A percentile compares a stretch with the other conserved stretches of the same genome.
phyloP scores from a whole-genome alignment of 371 early-diverging fungal species.

The Mucor circinelloides region DNA sequence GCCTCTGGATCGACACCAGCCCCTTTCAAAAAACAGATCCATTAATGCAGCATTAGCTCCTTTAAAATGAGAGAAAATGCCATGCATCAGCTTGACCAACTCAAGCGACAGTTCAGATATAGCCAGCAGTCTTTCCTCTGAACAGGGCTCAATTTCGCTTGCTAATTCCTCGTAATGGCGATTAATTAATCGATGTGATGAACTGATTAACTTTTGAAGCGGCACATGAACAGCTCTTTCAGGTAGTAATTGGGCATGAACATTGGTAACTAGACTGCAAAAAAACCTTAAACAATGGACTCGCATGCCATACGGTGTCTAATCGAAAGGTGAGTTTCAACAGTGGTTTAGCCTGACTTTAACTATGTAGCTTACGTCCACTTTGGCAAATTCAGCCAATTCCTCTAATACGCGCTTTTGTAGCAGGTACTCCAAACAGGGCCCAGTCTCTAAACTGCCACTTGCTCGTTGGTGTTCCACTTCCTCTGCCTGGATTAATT shows the following conservation, averaged over 20 bases:
- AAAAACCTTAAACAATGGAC: slow-evolving; percentile 53
- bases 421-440: slow-evolving; percentile 52
- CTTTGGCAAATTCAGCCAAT: slow-evolving; percentile 55
- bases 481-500: slow-evolving; percentile 53
- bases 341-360: not conserved
- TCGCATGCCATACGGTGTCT: slow-evolving; percentile 61
- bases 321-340: not conserved
- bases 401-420: slow-evolving; percentile 53
- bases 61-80: slow-evolving; percentile 54
- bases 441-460: slow-evolving; percentile 52
- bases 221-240: slow-evolving; percentile 59
- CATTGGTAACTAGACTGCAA: slow-evolving; percentile 50
- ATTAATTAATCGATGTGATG: slow-evolving; percentile 50
- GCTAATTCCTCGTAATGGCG: slow-evolving; percentile 51
- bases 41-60: slow-evolving; percentile 54
- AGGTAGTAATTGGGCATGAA: slow-evolving; percentile 53
- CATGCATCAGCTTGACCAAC: slow-evolving; percentile 55
- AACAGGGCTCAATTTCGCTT: slow-evolving; percentile 37
- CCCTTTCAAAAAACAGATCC: slow-evolving; percentile 57
- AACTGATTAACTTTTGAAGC: slow-evolving; percentile 51
- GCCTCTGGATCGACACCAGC: slow-evolving; percentile 55
- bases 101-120: slow-evolving; percentile 51
- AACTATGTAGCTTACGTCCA: slow-evolving; percentile 40
- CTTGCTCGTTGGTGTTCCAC: slow-evolving; percentile 47
- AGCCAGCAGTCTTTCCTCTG: slow-evolving; percentile 49